Base-by-base conservation (phyloP, 306 rosid species). In the Arachis hypogaea region DNA sequence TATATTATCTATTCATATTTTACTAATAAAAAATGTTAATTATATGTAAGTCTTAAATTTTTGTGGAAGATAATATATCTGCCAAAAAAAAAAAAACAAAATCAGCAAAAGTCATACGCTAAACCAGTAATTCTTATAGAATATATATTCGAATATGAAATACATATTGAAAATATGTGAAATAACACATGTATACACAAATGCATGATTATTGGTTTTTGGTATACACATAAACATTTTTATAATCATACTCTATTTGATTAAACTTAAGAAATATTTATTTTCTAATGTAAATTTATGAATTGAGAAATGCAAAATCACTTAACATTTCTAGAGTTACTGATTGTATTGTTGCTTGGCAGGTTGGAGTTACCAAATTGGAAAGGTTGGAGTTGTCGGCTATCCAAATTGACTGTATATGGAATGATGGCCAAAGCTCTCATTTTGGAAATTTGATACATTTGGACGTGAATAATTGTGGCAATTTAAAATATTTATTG, bases 331-430 rank as follows among this genome's bases (percentile, higher is more conserved):
- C 43, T 14, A 1, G 5, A 49, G 4, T 50, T 33, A 14, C 11
- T 45, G 60, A 68, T 62, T 12, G 11, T 62, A 2, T 28, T 43
- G 28, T 56, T 1, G 2, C n/a, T 33, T n/a, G 4, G 66, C 33
- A 76, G 81, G 33, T 71, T 49, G 3, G 5, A 3, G 11, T 77
- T 58, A 67, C 82, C 46, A 81, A 74, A 11, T 71, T 78, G 46
- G 71, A 74, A 47, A 75, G 63, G 11, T 7, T 72, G 70, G 54
- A 51, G 5, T 22, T 85, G 67, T 69, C 69, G 0, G 55, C 61
- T 1, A 65, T 71, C 7, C 16, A 66, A 0, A 30, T 64, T 33
- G 0, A 11, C 2, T 18, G 28, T 36, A 64, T 83, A 72, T 76
- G 84, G 83, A 46, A 70, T n/a, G 38, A 47, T 29, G 41, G 52